A percentile compares a stretch with the other conserved stretches of the same genome.
Evolutionary conservation across 2,329 filamentous ascomycete genomes (phyloP).

Genomic region (Trichocomaceae sp.): DNA sequence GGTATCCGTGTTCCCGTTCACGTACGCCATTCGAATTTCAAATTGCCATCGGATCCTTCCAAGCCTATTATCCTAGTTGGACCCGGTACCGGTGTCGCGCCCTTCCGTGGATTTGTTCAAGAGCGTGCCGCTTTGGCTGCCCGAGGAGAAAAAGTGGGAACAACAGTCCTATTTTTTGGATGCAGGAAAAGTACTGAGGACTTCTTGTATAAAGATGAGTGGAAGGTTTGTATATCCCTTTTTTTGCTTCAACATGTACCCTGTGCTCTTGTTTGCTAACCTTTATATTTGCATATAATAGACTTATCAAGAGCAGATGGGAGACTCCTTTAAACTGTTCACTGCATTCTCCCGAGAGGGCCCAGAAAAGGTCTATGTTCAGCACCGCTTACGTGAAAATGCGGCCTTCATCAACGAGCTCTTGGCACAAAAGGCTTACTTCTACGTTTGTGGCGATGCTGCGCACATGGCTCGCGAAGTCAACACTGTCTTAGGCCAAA

Average conservation of each 20-base stretch:
- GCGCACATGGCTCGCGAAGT: constrained; percentile 96
- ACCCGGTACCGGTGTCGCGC: constrained; percentile 91
- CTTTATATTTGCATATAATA: constrained; percentile 42
- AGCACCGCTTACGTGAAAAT: constrained; percentile 80
- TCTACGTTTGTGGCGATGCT: constrained; percentile 97
- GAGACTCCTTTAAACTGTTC: constrained; percentile 82
- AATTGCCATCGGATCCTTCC: constrained; percentile 87
- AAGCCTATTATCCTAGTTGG: constrained; percentile 96
- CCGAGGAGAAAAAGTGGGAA: constrained; percentile 74
- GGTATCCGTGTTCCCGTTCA: constrained; percentile 93
- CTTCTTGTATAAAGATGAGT: constrained; percentile 86
- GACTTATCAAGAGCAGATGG: constrained; percentile 76
- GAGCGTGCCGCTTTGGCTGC: constrained; percentile 80
- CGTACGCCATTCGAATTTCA: constrained; percentile 97
- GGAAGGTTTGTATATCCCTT: constrained; percentile 61
- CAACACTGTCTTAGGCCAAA: constrained; percentile 76
- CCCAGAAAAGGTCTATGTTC: constrained; percentile 88
- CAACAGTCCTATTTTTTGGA: constrained; percentile 88
- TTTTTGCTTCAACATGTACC: neutral
- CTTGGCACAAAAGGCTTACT: constrained; percentile 75
- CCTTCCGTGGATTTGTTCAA: constrained; percentile 91
- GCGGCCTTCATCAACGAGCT: constrained; percentile 81
- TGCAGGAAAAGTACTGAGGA: constrained; percentile 85
- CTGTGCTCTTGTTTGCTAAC: constrained; percentile 21
- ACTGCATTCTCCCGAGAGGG: constrained; percentile 92